Evolutionary conservation across 23 red algal genomes (phyloP).

Genomic region (Gracilaria domingensis): DNA sequence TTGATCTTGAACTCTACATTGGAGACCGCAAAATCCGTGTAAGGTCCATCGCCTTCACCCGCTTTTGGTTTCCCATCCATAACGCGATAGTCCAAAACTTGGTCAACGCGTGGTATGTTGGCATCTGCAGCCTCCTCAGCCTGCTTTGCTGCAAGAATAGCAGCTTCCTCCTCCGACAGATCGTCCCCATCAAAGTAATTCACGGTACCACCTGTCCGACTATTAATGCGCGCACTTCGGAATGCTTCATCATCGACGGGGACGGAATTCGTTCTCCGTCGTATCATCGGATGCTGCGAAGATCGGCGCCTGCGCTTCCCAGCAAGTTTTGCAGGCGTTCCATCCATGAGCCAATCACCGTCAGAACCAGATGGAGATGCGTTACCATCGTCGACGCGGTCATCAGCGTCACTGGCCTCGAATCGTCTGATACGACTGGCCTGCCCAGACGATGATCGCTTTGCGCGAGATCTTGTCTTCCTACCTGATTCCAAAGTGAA

Average conservation of each 20-base stretch:
- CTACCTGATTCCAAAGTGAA: conserved; percentile 31
- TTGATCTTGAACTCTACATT: conserved; percentile 90
- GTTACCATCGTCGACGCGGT: not conserved
- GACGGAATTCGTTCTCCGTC: conserved; percentile 35
- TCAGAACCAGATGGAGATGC: conserved; percentile 67
- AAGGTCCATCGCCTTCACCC: conserved; percentile 22
- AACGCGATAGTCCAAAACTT: conserved; percentile 65
- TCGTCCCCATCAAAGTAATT: conserved; percentile 72
- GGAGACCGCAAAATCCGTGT: conserved; percentile 72
- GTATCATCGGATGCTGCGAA: conserved; percentile 17
- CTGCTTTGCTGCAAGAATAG: conserved; percentile 11
- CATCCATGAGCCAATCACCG: conserved; percentile 66
- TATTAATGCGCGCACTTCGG: conserved; percentile 50
- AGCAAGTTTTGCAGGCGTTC: not conserved
- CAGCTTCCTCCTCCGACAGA: conserved; percentile 37
- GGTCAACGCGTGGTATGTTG: conserved; percentile 33
- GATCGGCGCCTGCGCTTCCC: not conserved
- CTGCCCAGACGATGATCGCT: conserved; percentile 6
- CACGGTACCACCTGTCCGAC: conserved; percentile 50
- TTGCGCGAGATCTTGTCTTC: conserved; percentile 29
- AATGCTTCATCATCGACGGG: conserved; percentile 49
- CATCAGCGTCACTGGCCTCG: conserved; percentile 45
- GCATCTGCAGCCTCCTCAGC: conserved; percentile 50
- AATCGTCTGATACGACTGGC: not conserved
- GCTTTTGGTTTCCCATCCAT: conserved; percentile 18